These are phyloP conservation scores for Arabidopsis lyrata DNA, from an alignment of 441 rosid species.

Conservation along the genomic window DNA sequence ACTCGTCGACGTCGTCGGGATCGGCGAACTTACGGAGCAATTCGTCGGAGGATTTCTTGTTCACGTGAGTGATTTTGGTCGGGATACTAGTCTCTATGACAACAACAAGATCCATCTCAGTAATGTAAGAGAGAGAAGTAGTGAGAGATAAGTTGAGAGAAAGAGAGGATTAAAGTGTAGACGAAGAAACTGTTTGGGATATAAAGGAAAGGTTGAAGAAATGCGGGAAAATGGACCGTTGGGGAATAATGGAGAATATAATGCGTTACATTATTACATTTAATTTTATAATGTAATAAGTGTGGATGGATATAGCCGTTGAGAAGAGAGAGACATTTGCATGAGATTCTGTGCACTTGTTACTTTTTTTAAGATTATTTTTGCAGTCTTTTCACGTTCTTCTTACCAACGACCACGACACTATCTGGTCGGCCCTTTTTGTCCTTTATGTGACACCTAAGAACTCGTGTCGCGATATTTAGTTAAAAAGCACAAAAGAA, in stretches of 20 bases:
- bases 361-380: not conserved
- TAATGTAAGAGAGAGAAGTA: conserved; percentile 15
- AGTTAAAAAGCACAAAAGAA: not conserved
- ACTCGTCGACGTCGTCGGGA: conserved; percentile 39
- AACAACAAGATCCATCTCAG: conserved; percentile 39
- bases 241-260: conserved; percentile 40
- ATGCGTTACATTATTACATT: conserved; percentile 37
- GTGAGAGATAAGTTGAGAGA: not conserved
- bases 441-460: conserved; percentile 28
- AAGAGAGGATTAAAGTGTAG: not conserved
- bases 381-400: conserved; percentile 14
- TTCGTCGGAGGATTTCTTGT: conserved; percentile 76
- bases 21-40: conserved; percentile 78
- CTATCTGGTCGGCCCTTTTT: conserved; percentile 37
- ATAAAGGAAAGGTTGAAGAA: conserved; percentile 28
- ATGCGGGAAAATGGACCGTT: conserved; percentile 68
- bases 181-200: conserved; percentile 3
- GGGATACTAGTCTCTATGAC: conserved; percentile 7
- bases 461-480: not conserved
- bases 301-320: conserved; percentile 42
- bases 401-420: conserved; percentile 25
- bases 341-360: conserved; percentile 43
- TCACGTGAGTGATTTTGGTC: conserved; percentile 62
- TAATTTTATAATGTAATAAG: conserved; percentile 41
- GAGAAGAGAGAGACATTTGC: conserved; percentile 32